These are phyloP conservation scores for Cutaneotrichosporon arboriforme DNA, from an alignment of 1,284 basidiomycete genomes.

Conservation along the genomic window DNA sequence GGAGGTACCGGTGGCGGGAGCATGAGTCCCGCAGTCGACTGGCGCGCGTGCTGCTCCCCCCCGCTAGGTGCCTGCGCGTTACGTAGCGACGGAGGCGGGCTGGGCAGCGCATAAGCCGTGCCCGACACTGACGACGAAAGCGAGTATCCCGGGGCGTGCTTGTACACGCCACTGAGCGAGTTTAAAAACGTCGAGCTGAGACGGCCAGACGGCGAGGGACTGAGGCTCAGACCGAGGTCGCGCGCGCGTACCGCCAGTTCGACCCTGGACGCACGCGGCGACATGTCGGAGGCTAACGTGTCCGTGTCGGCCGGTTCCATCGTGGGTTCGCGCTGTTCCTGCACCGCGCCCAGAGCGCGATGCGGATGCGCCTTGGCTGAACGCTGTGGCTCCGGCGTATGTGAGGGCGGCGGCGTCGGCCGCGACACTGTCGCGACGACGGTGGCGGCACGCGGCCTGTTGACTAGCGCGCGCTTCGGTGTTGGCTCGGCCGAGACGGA, in stretches of 20 bases:
- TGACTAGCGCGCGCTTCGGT: too few species aligned
- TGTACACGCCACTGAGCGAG: not conserved
- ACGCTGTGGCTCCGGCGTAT: not conserved
- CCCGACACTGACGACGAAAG: not conserved
- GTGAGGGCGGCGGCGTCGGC: not conserved
- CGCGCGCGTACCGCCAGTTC: not conserved
- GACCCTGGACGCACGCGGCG: not conserved
- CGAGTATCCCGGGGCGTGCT: not conserved
- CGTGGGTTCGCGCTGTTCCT: not conserved
- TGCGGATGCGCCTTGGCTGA: not conserved
- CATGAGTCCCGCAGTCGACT: not conserved
- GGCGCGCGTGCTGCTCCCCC: not conserved
- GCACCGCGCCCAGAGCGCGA: too few species aligned
- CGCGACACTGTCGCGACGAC: not conserved
- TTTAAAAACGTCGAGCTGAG: not conserved
- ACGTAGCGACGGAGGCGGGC: not conserved
- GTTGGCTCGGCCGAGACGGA: not conserved
- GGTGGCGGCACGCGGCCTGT: not conserved
- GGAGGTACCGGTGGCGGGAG: not conserved
- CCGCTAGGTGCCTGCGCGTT: too few species aligned
- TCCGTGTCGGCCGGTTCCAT: not conserved
- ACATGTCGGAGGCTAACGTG: not conserved
- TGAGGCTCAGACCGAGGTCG: not conserved
- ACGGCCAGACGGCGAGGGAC: not conserved
- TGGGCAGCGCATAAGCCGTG: not conserved